A percentile compares a stretch with the other conserved stretches of the same genome.
These are phyloP conservation scores for Tricholoma matsutake DNA, from an alignment of 768 basidiomycete genomes.

Conservation along the genomic window DNA sequence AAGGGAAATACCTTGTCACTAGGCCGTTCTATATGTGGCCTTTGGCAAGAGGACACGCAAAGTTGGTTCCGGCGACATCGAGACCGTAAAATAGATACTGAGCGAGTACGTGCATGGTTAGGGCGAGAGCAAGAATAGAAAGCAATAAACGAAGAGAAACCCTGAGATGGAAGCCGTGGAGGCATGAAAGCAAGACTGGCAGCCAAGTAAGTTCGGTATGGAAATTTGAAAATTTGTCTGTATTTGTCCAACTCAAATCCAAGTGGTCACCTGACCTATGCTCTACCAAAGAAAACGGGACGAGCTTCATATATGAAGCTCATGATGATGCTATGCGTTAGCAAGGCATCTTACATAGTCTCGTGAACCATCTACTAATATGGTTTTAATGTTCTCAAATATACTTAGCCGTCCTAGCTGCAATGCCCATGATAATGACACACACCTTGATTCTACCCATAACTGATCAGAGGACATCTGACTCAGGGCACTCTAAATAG, in stretches of 20 bases:
- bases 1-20: conserved; percentile 38
- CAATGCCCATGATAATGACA: not conserved
- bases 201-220: conserved; percentile 1
- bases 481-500: not conserved
- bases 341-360: no score
- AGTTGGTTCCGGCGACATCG: conserved; percentile 32
- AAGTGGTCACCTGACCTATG: not conserved
- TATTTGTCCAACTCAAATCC: conserved; percentile 18
- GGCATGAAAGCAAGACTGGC: conserved; percentile 36
- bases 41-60: conserved; percentile 11
- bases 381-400: no score
- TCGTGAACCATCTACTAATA: no score
- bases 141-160: conserved; percentile 53
- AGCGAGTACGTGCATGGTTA: conserved; percentile 28
- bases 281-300: no score
- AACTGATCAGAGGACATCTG: not conserved
- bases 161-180: conserved; percentile 46
- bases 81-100: conserved; percentile 37
- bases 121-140: conserved; percentile 54
- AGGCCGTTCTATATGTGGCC: conserved; percentile 21
- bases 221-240: conserved; percentile 36
- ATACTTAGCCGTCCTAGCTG: no score
- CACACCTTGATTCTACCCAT: not conserved
- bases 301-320: no score
- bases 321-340: no score